Evolutionary conservation across 768 basidiomycete genomes (phyloP).

Genomic region (Mycena indigotica): DNA sequence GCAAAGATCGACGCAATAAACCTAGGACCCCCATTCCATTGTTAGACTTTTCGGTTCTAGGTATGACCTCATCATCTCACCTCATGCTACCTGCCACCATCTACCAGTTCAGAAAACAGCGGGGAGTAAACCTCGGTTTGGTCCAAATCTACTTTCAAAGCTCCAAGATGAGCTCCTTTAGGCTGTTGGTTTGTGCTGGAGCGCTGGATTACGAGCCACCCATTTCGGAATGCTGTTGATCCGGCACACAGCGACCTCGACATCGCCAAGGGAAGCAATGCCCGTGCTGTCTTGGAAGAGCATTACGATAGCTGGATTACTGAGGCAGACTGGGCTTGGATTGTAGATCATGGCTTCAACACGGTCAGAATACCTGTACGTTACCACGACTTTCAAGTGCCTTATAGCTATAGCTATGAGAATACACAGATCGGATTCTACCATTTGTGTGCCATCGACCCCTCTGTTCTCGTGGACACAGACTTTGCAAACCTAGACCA

Average conservation of each 20-base stretch:
- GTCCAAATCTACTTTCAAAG: conserved; percentile 21
- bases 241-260: conserved; percentile 72
- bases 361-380: conserved; percentile 61
- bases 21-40: no score
- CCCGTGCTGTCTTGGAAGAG: conserved; percentile 49
- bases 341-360: conserved; percentile 59
- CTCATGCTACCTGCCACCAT: no score
- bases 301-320: conserved; percentile 80
- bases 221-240: conserved; percentile 53
- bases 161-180: conserved; percentile 28
- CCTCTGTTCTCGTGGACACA: conserved; percentile 60
- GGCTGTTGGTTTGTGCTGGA: conserved; percentile 83
- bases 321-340: conserved; percentile 65
- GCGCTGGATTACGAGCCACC: conserved; percentile 67
- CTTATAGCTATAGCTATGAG: no score
- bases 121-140: conserved; percentile 83
- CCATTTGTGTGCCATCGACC: conserved; percentile 63
- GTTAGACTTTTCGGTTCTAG: no score
- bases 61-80: no score
- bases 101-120: conserved; percentile 70
- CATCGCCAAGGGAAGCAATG: conserved; percentile 61
- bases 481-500: conserved; percentile 57
- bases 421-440: conserved; percentile 73
- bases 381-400: no score
- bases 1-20: no score